Percentiles rank a stretch among this genome's conserved stretches.
These are phyloP conservation scores for Purpureocillium lavendulum DNA, from an alignment of 2,329 filamentous ascomycete species.

Conservation along the genomic window DNA sequence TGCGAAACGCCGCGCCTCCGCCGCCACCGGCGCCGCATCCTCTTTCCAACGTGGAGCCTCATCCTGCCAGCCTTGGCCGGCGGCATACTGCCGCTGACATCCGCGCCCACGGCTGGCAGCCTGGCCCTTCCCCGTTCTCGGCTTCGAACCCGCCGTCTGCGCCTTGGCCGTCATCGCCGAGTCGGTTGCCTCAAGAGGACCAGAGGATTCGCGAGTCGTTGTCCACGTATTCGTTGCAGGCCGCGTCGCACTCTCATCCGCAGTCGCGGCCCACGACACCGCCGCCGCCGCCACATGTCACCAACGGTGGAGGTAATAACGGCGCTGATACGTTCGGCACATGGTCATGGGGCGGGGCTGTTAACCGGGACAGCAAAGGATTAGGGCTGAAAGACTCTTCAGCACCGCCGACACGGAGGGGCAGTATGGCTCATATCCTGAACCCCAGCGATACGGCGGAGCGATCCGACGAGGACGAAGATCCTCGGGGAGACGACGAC, in stretches of 20 bases:
- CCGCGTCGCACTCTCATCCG: slow-evolving; percentile 30
- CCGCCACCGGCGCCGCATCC: slow-evolving; percentile 60
- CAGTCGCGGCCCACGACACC: slow-evolving; percentile 47
- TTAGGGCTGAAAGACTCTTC: slow-evolving; percentile 46
- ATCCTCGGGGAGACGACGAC: slow-evolving; percentile 47
- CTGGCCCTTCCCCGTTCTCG: slow-evolving; percentile 51
- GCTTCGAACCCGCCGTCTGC: slow-evolving; percentile 47
- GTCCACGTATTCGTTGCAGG: slow-evolving; percentile 44
- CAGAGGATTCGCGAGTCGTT: slow-evolving; percentile 49
- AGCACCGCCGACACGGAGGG: slow-evolving; percentile 45
- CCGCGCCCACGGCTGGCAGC: slow-evolving; percentile 74
- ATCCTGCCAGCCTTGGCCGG: slow-evolving; percentile 63
- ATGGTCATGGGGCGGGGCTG: slow-evolving; percentile 48
- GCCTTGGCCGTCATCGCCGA: slow-evolving; percentile 49
- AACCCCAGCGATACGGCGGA: slow-evolving; percentile 51
- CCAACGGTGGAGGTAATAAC: slow-evolving; percentile 30
- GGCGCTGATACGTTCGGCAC: slow-evolving; percentile 39
- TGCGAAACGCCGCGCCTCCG: slow-evolving; percentile 57
- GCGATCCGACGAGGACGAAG: slow-evolving; percentile 47
- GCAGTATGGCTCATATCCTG: slow-evolving; percentile 56
- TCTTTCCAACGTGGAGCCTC: slow-evolving; percentile 52
- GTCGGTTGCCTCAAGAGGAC: slow-evolving; percentile 39
- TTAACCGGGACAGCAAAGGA: slow-evolving; percentile 39
- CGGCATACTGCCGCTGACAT: slow-evolving; percentile 96
- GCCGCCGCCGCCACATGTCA: slow-evolving; percentile 36